Conservation (phyloP, 192 early-diverging fungal species). For the Mortierella claussenii region DNA sequence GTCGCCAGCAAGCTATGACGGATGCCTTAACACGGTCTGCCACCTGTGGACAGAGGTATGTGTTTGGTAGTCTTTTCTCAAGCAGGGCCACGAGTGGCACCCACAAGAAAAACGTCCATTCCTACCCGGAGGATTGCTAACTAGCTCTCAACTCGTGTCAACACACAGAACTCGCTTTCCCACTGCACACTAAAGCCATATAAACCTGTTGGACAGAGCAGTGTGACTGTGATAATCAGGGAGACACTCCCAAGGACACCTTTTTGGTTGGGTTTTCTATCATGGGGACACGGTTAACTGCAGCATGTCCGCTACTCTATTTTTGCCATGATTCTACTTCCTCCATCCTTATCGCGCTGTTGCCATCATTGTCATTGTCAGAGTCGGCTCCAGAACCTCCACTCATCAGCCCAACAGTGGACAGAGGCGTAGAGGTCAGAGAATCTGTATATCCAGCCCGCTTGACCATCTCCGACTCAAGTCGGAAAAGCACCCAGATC, state of each 20-base stretch:
- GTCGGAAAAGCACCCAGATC: slow-evolving; percentile 94
- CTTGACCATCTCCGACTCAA: slow-evolving; percentile 85
- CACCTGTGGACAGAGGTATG: slow-evolving; percentile 8
- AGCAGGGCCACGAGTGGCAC: slow-evolving; percentile 8
- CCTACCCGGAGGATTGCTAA: slow-evolving; percentile 57
- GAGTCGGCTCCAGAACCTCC: neutral
- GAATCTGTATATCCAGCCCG: slow-evolving; percentile 28
- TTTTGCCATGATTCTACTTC: slow-evolving; percentile 41
- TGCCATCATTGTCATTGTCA: slow-evolving; percentile 8
- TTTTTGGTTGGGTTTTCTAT: no score
- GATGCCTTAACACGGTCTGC: slow-evolving; percentile 53
- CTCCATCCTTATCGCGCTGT: slow-evolving; percentile 27
- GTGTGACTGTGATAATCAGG: no score
- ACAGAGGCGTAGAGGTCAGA: neutral
- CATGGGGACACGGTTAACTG: no score
- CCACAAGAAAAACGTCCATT: slow-evolving; percentile 40
- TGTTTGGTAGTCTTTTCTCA: slow-evolving; percentile 48
- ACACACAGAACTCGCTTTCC: no score
- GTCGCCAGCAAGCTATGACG: slow-evolving; percentile 34
- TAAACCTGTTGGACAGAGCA: no score
- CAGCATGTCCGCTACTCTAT: no score
- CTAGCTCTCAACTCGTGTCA: slow-evolving; percentile 57
- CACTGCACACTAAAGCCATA: no score
- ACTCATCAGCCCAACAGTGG: neutral
- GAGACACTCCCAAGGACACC: no score